Percentiles rank a stretch among this genome's conserved stretches.
Conservation (phyloP, 2,329 filamentous ascomycete genomes). For the Podosphaera xanthii region DNA sequence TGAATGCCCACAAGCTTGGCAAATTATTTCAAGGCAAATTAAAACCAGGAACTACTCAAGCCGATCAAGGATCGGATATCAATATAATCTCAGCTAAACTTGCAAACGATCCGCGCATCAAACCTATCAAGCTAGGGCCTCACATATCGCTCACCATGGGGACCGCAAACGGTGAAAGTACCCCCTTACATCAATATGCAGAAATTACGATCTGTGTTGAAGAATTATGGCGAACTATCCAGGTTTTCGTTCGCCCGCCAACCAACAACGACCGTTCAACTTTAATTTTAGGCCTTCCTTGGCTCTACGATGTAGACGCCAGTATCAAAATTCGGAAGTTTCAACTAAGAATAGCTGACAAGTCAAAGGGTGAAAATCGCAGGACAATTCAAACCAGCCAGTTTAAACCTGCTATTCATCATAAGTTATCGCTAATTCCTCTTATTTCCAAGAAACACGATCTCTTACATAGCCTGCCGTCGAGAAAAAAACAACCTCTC, state of each 20-base stretch:
- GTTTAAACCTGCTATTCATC: background rate
- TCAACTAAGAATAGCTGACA: background rate
- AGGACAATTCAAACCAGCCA: background rate
- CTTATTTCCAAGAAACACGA: too few species aligned
- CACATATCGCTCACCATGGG: background rate
- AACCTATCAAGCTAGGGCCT: background rate
- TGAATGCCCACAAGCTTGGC: background rate
- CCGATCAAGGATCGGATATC: background rate
- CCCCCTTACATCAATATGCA: background rate
- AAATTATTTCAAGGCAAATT: background rate
- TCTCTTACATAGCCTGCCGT: background rate
- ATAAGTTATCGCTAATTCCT: background rate
- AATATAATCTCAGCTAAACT: background rate
- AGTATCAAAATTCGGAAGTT: background rate
- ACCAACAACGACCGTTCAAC: background rate
- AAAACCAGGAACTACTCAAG: background rate
- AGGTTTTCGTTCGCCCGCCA: background rate
- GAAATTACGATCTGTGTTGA: background rate
- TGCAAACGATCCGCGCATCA: background rate
- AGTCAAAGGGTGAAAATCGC: background rate
- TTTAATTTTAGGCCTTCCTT: background rate
- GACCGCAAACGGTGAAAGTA: background rate
- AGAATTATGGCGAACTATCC: background rate
- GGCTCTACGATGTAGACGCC: background rate
- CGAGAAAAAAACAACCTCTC: background rate